Conservation (phyloP, 805 yeast species). For the Lipomyces spencermartinsiae region DNA sequence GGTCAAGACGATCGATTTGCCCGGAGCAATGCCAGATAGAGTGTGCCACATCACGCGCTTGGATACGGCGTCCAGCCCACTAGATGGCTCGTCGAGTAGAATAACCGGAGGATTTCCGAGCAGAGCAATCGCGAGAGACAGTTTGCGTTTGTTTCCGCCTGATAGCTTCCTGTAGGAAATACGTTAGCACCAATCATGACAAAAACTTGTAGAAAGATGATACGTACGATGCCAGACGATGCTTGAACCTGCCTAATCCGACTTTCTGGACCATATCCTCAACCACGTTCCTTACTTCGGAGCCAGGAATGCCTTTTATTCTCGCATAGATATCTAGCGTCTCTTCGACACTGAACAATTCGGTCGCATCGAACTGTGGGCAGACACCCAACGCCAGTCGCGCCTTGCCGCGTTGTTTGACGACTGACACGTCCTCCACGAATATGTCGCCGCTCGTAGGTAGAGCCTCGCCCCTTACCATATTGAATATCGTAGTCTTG, state of each 20-base stretch:
- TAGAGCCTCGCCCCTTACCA: constrained; percentile 45
- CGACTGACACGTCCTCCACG: constrained; percentile 41
- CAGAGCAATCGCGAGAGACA: constrained; percentile 46
- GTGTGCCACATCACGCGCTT: constrained; percentile 48
- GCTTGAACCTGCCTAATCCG: constrained; percentile 42
- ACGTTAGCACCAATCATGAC: background rate
- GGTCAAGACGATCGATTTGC: constrained; percentile 44
- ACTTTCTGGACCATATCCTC: constrained; percentile 43
- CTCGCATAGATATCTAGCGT: constrained; percentile 43
- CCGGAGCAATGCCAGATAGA: constrained; percentile 41
- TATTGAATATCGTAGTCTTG: constrained; percentile 45
- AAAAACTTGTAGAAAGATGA: background rate
- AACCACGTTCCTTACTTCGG: constrained; percentile 39
- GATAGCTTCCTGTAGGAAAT: constrained; percentile 38
- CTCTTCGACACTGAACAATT: constrained; percentile 43
- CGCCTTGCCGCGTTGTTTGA: constrained; percentile 39
- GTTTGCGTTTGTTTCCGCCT: constrained; percentile 47
- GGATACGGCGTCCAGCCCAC: constrained; percentile 48
- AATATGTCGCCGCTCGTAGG: constrained; percentile 40
- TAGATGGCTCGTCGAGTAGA: constrained; percentile 47
- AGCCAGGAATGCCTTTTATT: constrained; percentile 40
- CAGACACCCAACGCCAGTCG: constrained; percentile 45
- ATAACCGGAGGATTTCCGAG: constrained; percentile 47
- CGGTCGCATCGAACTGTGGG: constrained; percentile 49
- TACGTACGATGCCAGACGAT: constrained; percentile 40